Percentiles rank a stretch among this genome's conserved stretches.
These are phyloP conservation scores for Ceratobasidium sp. DNA, from an alignment of 1,284 basidiomycete genomes.

Conservation along the genomic window DNA sequence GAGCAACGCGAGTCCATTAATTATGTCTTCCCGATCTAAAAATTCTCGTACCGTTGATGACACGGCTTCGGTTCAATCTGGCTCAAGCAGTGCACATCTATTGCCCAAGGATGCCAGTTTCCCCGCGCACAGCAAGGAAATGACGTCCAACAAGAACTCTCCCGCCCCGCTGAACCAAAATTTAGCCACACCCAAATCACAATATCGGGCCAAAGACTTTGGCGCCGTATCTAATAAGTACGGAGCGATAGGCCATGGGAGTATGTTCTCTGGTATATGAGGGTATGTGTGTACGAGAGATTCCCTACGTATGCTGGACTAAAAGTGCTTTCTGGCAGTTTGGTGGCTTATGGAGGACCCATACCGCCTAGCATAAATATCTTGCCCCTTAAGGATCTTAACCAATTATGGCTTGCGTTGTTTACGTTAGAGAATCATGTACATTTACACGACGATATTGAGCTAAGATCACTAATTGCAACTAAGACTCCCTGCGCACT, in stretches of 20 bases:
- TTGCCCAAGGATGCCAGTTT: background rate
- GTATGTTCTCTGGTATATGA: slow-evolving; percentile 11
- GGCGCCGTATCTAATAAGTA: slow-evolving; percentile 13
- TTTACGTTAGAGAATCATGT: too few species aligned
- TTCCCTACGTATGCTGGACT: too few species aligned
- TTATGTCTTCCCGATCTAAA: slow-evolving; percentile 2
- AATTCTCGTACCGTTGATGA: background rate
- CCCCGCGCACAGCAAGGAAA: too few species aligned
- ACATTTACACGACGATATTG: too few species aligned
- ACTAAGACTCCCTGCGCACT: too few species aligned
- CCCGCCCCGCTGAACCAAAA: background rate
- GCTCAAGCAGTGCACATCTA: background rate
- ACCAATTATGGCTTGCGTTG: too few species aligned
- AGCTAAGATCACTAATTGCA: too few species aligned
- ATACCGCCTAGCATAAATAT: too few species aligned
- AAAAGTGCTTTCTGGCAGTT: too few species aligned
- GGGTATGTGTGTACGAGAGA: background rate
- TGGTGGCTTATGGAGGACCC: too few species aligned
- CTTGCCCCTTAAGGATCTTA: too few species aligned
- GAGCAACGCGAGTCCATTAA: background rate
- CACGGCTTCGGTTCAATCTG: background rate
- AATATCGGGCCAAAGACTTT: slow-evolving; percentile 20
- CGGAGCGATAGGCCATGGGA: slow-evolving; percentile 16
- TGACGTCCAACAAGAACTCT: background rate
- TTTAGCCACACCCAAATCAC: background rate